These are phyloP conservation scores for Ganoderma leucocontextum DNA, from an alignment of 1,284 basidiomycete species.

Conservation along the genomic window DNA sequence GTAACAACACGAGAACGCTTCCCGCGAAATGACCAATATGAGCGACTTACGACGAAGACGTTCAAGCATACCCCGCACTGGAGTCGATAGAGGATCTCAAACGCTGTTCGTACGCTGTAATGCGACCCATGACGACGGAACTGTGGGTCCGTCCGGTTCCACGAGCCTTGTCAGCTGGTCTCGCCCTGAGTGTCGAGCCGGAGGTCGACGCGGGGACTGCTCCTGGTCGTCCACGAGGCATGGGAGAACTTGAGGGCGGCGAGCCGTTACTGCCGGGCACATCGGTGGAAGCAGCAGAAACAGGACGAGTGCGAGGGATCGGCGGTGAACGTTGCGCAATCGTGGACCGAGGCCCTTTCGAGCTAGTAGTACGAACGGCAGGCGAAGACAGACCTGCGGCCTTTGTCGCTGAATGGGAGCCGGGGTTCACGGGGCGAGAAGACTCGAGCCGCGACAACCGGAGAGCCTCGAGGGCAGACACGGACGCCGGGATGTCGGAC, in stretches of 20 bases:
- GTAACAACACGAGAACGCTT: not conserved
- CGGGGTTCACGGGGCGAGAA: not conserved
- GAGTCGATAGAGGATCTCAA: conserved; percentile 21
- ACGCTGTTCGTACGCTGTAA: conserved; percentile 37
- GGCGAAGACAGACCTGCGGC: not conserved
- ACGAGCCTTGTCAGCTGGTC: conserved; percentile 18
- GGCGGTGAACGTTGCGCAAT: not conserved
- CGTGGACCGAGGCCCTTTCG: not conserved
- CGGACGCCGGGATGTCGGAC: conserved; percentile 20
- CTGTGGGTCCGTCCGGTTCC: conserved; percentile 19
- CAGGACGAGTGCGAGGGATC: not conserved
- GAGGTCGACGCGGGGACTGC: not conserved
- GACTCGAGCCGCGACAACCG: conserved; percentile 15
- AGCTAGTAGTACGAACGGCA: too few relatives aligned
- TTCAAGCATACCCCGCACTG: conserved; percentile 23
- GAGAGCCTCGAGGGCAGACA: conserved; percentile 27
- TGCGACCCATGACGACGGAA: conserved; percentile 34
- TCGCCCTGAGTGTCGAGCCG: not conserved
- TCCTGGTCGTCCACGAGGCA: not conserved
- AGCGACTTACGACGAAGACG: not conserved
- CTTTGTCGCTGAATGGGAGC: too few relatives aligned
- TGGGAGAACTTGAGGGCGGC: not conserved
- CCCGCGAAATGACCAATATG: too few relatives aligned
- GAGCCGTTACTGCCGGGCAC: not conserved
- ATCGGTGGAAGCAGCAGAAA: not conserved